Base-by-base conservation (phyloP, 2,329 filamentous ascomycete species). In the Ophiostoma sp. region DNA sequence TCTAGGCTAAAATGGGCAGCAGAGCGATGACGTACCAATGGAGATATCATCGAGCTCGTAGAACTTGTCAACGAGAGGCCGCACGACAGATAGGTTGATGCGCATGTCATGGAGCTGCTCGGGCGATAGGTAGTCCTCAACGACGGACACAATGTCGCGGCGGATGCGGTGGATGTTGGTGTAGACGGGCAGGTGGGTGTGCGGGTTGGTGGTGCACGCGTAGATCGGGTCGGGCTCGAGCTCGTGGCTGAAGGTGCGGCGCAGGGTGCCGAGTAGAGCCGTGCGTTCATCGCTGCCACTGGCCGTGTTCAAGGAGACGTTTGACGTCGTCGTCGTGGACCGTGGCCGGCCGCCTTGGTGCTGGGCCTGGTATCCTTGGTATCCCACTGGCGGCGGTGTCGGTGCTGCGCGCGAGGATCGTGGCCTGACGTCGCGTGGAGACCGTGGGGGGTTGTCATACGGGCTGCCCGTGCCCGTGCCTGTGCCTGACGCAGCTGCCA, bases 1-100 rank as follows among this genome's bases (percentile, higher is more conserved):
- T 27, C 27, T 27, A 27, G 27, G 27, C 27, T 27, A 27, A 27
- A 27, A 27, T 27, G 27, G 27, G 27, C 27, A 27, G 27, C 2
- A 2, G 2, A 27, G 27, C 27, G 27, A 27, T 27, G 27, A 27
- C 27, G 27, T 27, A 27, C 27, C 27, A 27, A 93, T 87, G 1
- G 91, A 94, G 52, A 93, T 88, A 79, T 95, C 92, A 69, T 91
- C 84, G 69, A 88, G 83, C 73, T 91, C 87, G 75, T 92, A 95
- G 8, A 94, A 84, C 75, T 91, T 89, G 76, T 95, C 90, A n/a
- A 95, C 90, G 40, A 95, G 79, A 0, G 92, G 92, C 69, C 92
- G 85, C 27, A 95, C 88, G 62, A 95, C 88, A 1, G 89, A 84
- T 66, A 91, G 85, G 75, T 95, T 95, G 82, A 95, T 92, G 69